Conservation (phyloP, 148 eudicot species). For the Amaranthus hypochondriacus region DNA sequence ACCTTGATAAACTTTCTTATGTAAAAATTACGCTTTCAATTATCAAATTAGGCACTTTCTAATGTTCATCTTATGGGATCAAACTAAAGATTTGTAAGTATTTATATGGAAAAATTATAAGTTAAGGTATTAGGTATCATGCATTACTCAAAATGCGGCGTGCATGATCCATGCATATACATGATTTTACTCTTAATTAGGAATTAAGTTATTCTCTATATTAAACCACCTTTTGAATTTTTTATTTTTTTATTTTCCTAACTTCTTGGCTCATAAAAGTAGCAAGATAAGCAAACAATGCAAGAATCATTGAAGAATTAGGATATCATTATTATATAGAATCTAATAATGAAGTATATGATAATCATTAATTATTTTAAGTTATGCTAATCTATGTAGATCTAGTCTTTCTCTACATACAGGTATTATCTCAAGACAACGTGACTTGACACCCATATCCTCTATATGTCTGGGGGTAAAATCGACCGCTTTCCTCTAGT, state of each 20-base stretch:
- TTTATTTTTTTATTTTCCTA: not conserved
- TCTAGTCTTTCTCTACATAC: no score
- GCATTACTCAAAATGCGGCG: constrained; percentile 8
- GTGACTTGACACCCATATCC: no score
- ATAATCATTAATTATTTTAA: not conserved
- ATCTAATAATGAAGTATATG: not conserved
- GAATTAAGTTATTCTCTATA: constrained; percentile 8
- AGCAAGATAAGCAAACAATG: constrained; percentile 5
- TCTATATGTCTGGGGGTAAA: no score
- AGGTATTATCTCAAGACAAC: no score
- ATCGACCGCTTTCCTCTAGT: no score
- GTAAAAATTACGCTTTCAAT: not conserved
- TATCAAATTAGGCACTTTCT: not conserved
- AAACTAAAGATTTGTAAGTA: not conserved
- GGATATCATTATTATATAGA: not conserved
- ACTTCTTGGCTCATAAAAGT: constrained; percentile 10
- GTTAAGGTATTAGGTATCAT: constrained; percentile 2
- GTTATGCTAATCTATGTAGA: no score
- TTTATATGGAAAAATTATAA: not conserved
- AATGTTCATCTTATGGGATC: no score
- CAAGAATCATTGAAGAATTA: constrained; percentile 8
- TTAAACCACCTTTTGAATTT: not conserved
- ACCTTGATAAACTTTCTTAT: not conserved
- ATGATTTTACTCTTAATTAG: constrained; percentile 14
- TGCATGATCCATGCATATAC: constrained; percentile 21